These are phyloP conservation scores for Pigoraptor vietnamica DNA, from an alignment of 78 protist genomes.

Conservation along the genomic window DNA sequence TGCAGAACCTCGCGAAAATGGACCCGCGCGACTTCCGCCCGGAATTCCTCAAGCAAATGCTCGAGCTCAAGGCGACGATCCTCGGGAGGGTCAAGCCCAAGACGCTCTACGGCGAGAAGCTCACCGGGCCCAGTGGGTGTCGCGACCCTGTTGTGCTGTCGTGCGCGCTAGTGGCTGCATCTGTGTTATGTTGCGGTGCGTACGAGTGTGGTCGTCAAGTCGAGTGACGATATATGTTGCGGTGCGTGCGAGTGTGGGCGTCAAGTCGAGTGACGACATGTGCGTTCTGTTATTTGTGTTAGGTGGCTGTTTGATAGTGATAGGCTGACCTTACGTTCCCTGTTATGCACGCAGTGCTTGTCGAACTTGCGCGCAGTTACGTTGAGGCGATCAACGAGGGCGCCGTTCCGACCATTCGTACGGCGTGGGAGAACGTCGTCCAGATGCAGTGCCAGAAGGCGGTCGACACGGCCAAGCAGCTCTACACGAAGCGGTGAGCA, in stretches of 20 bases:
- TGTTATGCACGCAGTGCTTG: background rate
- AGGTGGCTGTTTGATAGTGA: no score
- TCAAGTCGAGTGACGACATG: no score
- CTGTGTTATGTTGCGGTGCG: no score
- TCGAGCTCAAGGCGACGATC: background rate
- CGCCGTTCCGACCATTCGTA: constrained; percentile 11
- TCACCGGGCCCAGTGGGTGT: background rate
- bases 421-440: constrained; percentile 28
- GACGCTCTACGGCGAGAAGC: background rate
- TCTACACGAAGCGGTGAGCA: constrained; percentile 2
- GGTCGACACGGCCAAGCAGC: background rate
- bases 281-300: no score
- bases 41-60: constrained; percentile 1
- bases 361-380: constrained; percentile 8
- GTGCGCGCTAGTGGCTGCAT: no score
- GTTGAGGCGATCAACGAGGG: constrained; percentile 27
- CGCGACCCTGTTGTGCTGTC: background rate
- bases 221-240: no score
- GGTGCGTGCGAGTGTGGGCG: no score
- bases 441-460: constrained; percentile 11
- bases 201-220: no score
- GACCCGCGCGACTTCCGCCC: constrained; percentile 5
- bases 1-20: background rate
- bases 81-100: background rate
- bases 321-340: background rate